Percentiles rank a stretch among this genome's conserved stretches.
Conservation (phyloP, 768 basidiomycete species). For the Jaapia argillacea region DNA sequence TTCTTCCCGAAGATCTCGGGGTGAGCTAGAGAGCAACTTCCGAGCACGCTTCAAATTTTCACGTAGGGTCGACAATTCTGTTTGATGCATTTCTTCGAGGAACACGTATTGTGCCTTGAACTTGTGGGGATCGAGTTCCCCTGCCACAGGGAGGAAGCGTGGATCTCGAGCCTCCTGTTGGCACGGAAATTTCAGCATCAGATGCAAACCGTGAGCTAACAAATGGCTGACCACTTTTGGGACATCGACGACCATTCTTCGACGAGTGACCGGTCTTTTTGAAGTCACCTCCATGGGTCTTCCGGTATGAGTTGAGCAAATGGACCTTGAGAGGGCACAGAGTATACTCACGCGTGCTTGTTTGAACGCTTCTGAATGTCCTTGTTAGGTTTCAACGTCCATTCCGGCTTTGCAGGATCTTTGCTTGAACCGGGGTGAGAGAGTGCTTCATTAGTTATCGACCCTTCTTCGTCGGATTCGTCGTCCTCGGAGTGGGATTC, state of each 20-base stretch:
- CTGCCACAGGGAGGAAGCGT: conserved; percentile 68
- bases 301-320: conserved; percentile 3
- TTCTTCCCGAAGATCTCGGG: conserved; percentile 46
- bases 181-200: neutral
- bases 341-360: conserved; percentile 76
- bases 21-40: conserved; percentile 51
- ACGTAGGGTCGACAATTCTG: conserved; percentile 56
- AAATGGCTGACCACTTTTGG: conserved; percentile 43
- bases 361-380: conserved; percentile 50
- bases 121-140: conserved; percentile 51
- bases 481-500: conserved; percentile 27
- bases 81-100: conserved; percentile 50
- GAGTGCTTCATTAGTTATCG: conserved; percentile 5
- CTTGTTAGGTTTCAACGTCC: conserved; percentile 31
- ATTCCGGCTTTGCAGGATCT: conserved; percentile 30
- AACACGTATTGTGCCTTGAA: conserved; percentile 72
- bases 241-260: conserved; percentile 58
- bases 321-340: neutral
- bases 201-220: neutral
- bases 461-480: conserved; percentile 13
- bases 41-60: conserved; percentile 60
- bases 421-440: conserved; percentile 17
- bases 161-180: conserved; percentile 75
- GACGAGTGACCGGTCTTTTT: conserved; percentile 74
- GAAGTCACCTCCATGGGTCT: conserved; percentile 81